Percentiles rank a stretch among this genome's conserved stretches.
phyloP scores from a whole-genome alignment of 169 alveolate species.

The Plasmodium gaboni region DNA sequence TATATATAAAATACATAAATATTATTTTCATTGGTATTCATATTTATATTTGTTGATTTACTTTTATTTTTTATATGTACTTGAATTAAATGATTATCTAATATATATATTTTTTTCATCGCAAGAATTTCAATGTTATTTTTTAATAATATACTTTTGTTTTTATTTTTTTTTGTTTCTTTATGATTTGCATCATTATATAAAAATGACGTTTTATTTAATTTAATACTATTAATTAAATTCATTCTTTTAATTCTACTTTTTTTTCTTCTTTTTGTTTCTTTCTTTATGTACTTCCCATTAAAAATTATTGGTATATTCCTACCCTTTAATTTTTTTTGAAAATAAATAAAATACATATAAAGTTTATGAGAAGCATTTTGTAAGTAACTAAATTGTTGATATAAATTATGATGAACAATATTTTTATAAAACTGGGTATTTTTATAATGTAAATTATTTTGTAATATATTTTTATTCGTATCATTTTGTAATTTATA shows the following conservation, averaged over 20 bases:
- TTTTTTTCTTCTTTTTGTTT: slow-evolving; percentile 28
- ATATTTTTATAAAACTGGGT: slow-evolving; percentile 19
- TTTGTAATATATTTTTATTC: slow-evolving; percentile 19
- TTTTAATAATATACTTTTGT: slow-evolving; percentile 11
- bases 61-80: slow-evolving; percentile 22
- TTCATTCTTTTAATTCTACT: slow-evolving; percentile 2
- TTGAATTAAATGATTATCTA: slow-evolving; percentile 40
- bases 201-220: no score
- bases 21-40: no score
- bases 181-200: no score
- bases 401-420: slow-evolving; percentile 33
- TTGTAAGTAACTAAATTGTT: slow-evolving; percentile 29
- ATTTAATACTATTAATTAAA: background rate
- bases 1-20: slow-evolving; percentile 23
- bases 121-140: slow-evolving; percentile 1
- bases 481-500: slow-evolving; percentile 26
- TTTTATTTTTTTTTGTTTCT: slow-evolving; percentile 3
- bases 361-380: slow-evolving; percentile 35
- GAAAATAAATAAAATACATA: slow-evolving; percentile 1
- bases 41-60: slow-evolving; percentile 1
- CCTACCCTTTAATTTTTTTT: slow-evolving; percentile 1
- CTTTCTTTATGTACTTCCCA: background rate
- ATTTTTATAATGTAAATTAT: slow-evolving; percentile 38
- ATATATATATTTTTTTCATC: slow-evolving; percentile 39
- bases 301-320: no score